These are phyloP conservation scores for Nakazawaea ishiwadae DNA, from an alignment of 805 yeast genomes.

Conservation along the genomic window DNA sequence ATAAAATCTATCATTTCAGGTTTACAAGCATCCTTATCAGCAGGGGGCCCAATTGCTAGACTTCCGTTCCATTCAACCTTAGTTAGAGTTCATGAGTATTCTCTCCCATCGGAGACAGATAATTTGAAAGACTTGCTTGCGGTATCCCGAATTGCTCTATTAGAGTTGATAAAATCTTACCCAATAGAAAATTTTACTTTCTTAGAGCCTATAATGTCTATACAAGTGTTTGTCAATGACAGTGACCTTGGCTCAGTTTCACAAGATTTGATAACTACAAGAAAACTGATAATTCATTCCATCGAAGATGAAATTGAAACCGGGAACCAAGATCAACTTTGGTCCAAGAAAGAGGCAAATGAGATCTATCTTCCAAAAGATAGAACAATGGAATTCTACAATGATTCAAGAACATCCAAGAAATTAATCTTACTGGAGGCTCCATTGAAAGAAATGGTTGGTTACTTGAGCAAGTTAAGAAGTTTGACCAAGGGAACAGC, in stretches of 20 bases:
- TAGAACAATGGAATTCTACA: slow-evolving; percentile 42
- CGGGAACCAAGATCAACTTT: slow-evolving; percentile 28
- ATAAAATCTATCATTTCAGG: slow-evolving; percentile 56
- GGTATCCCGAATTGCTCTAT: slow-evolving; percentile 40
- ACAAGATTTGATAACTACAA: slow-evolving; percentile 74
- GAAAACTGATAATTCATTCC: slow-evolving; percentile 70
- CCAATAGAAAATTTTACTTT: slow-evolving; percentile 39
- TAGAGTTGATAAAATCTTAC: slow-evolving; percentile 29
- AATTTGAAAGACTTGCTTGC: slow-evolving; percentile 35
- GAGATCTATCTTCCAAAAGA: slow-evolving; percentile 73
- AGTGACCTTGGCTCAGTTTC: slow-evolving; percentile 77
- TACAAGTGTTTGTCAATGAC: slow-evolving; percentile 60
- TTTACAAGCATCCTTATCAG: slow-evolving; percentile 53
- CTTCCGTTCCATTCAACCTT: slow-evolving; percentile 57
- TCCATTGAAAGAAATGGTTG: slow-evolving; percentile 87
- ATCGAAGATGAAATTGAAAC: slow-evolving; percentile 55
- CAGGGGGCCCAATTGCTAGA: slow-evolving; percentile 60
- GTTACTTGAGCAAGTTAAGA: slow-evolving; percentile 73
- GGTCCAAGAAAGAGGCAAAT: slow-evolving; percentile 56
- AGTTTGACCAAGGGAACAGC: slow-evolving; percentile 90
- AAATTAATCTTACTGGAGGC: slow-evolving; percentile 72
- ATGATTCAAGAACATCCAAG: slow-evolving; percentile 24
- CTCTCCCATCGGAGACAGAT: slow-evolving; percentile 45
- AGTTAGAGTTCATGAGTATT: slow-evolving; percentile 48
- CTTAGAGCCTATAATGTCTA: slow-evolving; percentile 86